A percentile compares a stretch with the other conserved stretches of the same genome.
These are phyloP conservation scores for Trametes maxima DNA, from an alignment of 768 basidiomycete genomes.

Conservation along the genomic window DNA sequence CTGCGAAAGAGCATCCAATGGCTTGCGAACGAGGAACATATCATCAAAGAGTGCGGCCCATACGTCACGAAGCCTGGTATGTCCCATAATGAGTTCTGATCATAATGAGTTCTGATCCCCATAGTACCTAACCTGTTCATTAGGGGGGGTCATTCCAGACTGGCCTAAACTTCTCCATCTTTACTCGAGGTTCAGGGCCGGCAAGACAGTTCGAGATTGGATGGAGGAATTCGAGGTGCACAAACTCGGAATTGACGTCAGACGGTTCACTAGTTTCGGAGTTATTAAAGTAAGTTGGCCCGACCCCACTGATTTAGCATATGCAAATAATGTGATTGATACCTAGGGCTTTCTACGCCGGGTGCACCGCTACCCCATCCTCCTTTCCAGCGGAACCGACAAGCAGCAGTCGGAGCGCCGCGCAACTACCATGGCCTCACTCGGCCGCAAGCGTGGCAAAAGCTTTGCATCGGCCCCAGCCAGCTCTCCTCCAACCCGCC, in stretches of 20 bases:
- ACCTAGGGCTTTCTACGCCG: slow-evolving; percentile 85
- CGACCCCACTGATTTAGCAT: background rate
- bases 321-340: background rate
- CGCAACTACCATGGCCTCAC: slow-evolving; percentile 9
- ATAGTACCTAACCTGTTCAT: slow-evolving; percentile 1
- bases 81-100: background rate
- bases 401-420: slow-evolving; percentile 8
- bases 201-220: slow-evolving; percentile 86
- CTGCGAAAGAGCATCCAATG: slow-evolving; percentile 84
- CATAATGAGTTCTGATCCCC: background rate
- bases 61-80: slow-evolving; percentile 83
- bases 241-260: slow-evolving; percentile 78
- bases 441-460: slow-evolving; percentile 26
- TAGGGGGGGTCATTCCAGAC: slow-evolving; percentile 66
- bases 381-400: slow-evolving; percentile 38
- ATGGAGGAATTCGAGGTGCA: slow-evolving; percentile 76
- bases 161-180: slow-evolving; percentile 88
- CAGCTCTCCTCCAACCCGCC: background rate
- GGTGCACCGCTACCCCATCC: slow-evolving; percentile 90
- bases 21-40: slow-evolving; percentile 82
- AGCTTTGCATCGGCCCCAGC: slow-evolving; percentile 12
- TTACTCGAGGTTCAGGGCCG: slow-evolving; percentile 84
- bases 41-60: slow-evolving; percentile 87
- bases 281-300: slow-evolving; percentile 79
- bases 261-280: slow-evolving; percentile 96